Evolutionary conservation across 768 basidiomycete genomes (phyloP), one percentile per base, ranked within the genome.

Genomic region (Hericium coralloides): DNA sequence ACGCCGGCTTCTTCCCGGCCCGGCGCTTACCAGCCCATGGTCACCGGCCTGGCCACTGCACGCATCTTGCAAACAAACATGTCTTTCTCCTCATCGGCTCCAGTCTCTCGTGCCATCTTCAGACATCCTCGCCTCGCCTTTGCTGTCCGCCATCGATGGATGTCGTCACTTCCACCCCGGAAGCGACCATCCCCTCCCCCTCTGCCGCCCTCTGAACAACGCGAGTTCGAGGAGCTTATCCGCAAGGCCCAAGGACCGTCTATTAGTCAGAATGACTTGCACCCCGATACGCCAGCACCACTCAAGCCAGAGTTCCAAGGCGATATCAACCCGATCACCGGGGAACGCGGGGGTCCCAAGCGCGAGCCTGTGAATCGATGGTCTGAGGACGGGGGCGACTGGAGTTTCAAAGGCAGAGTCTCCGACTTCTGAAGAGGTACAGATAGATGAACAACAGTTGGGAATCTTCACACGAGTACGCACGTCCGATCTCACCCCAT

Each of bases 381-480:
- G 82, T 73, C 72, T 17, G 65, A 69, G 6, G 71, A 76, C 38
- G 76, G 78, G 48, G 87, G 87, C 2, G 92, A 94, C 66, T 95
- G 92, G 92, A 94, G 90, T 63, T 90, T 86, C 73, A 91, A 89
- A 64, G 92, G 92, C 12, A 77, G 90, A 22, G 91, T 91, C 25
- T 89, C 89, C 18, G 92, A 93, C 73, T 93, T 93, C 70, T 93
- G 69, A 68, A 26, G 8, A 18, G 43, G 31, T 31, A 31, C 31
- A 9, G 31, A 31, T 31, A 9, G 31, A 8, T 9, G 31, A 31
- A 31, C 6, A 31, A 31, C 10, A 9, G 6, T 31, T 31, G 31
- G 31, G 31, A 31, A 31, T 31, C 31, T 31, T 31, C 31, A 31
- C 31, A 31, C 10, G 31, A 31, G 31, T 31, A 31, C 31, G 31